phyloP scores from a whole-genome alignment of 179 eudicot genomes.

The Silene noctiflora region DNA sequence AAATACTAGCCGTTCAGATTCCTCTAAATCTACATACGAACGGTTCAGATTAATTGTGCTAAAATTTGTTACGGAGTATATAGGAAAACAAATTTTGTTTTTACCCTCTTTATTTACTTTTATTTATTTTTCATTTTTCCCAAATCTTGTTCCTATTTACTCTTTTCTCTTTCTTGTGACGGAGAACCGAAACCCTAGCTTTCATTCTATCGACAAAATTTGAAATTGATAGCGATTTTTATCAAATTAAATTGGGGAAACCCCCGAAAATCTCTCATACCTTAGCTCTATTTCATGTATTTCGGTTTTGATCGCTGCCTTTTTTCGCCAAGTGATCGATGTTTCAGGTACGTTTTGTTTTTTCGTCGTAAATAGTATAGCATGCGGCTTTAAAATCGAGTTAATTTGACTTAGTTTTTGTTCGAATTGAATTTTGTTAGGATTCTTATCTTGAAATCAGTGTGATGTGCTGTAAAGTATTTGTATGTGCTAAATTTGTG shows the following conservation, averaged over 20 bases:
- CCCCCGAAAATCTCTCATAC: constrained; percentile 15
- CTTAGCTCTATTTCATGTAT: constrained; percentile 12
- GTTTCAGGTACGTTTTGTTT: constrained; percentile 18
- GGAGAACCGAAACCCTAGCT: constrained; percentile 42
- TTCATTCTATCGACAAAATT: constrained; percentile 21
- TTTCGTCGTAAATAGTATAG: neutral
- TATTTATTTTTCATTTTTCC: no score
- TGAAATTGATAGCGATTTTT: constrained; percentile 27
- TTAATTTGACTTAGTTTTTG: constrained; percentile 1
- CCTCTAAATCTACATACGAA: no score
- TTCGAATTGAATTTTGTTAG: neutral
- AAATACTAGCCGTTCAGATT: no score
- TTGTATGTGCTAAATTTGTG: constrained; percentile 14
- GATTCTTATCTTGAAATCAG: constrained; percentile 17
- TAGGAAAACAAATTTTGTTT: no score
- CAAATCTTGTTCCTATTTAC: no score
- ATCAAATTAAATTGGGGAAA: neutral
- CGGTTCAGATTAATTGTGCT: no score
- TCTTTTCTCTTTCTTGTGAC: no score
- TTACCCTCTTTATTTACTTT: no score
- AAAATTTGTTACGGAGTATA: no score
- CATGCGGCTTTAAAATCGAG: constrained; percentile 7
- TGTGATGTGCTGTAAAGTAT: neutral
- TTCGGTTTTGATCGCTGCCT: constrained; percentile 20
- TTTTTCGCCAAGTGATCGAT: constrained; percentile 16